phyloP scores from a whole-genome alignment of 2,329 filamentous ascomycete genomes.

The Arachnomyces sp. region DNA sequence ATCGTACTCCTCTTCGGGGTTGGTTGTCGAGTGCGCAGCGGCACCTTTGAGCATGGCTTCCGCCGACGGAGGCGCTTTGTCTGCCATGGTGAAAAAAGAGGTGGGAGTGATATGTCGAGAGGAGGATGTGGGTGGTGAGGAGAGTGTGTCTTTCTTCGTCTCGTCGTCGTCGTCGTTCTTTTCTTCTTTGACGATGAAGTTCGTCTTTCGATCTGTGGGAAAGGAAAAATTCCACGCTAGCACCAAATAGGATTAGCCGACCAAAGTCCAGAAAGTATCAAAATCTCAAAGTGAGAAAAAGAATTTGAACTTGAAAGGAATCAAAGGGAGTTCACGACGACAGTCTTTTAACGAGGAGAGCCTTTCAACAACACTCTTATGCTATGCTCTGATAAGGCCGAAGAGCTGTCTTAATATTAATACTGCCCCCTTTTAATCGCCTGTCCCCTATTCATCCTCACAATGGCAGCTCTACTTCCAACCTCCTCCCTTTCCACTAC shows the following conservation, averaged over 20 bases:
- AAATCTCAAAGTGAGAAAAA: too few species aligned
- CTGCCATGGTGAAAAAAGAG: constrained; percentile 40
- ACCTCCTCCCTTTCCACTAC: constrained; percentile 22
- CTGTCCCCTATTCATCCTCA: not conserved
- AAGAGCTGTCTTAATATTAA: too few species aligned
- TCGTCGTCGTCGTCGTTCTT: too few species aligned
- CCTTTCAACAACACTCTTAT: too few species aligned
- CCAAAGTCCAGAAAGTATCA: too few species aligned
- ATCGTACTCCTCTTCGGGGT: constrained; percentile 55
- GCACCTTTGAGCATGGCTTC: constrained; percentile 43
- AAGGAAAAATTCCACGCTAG: constrained; percentile 5
- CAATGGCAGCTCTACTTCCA: constrained; percentile 6
- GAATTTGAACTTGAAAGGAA: too few species aligned
- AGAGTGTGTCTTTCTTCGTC: constrained; percentile 6
- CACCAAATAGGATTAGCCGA: too few species aligned
- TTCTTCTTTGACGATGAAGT: not conserved
- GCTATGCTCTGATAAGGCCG: too few species aligned
- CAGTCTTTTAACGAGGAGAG: too few species aligned
- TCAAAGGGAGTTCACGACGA: too few species aligned
- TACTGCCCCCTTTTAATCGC: too few species aligned
- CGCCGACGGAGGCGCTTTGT: constrained; percentile 41
- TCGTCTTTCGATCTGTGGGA: not conserved
- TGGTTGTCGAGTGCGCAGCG: constrained; percentile 35
- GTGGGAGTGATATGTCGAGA: constrained; percentile 6
- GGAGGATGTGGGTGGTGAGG: constrained; percentile 14